Evolutionary conservation across 2,329 filamentous ascomycete genomes (phyloP).

Genomic region (Exophiala aquamarina): DNA sequence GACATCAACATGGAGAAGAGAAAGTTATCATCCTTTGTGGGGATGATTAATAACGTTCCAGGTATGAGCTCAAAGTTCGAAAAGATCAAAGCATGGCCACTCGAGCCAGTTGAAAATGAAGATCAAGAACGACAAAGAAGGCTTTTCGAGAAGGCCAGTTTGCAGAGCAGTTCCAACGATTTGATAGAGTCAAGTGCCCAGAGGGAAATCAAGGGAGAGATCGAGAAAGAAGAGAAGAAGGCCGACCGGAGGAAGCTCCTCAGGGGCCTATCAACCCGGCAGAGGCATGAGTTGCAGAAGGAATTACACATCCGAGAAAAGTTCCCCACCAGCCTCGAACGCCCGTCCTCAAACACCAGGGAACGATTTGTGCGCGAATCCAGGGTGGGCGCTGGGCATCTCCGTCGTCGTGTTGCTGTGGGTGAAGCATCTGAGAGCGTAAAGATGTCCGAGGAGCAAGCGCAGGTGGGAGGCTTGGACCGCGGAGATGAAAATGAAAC

Average conservation of each 20-base stretch:
- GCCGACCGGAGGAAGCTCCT: conserved; percentile 5
- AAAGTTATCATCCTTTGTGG: conserved; percentile 15
- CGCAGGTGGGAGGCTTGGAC: no score
- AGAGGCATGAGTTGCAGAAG: conserved; percentile 18
- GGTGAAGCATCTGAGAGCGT: neutral
- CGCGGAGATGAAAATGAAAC: no score
- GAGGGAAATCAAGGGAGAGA: conserved; percentile 6
- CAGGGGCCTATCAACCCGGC: conserved; percentile 14
- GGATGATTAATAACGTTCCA: conserved; percentile 10
- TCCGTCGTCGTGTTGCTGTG: no score
- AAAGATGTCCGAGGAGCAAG: neutral
- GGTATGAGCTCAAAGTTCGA: neutral
- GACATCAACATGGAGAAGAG: conserved; percentile 20
- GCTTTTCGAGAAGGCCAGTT: neutral
- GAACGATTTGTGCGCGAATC: neutral
- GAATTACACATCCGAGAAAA: conserved; percentile 16
- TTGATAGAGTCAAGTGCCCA: conserved; percentile 3
- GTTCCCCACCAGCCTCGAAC: conserved; percentile 9
- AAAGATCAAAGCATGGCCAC: conserved; percentile 1
- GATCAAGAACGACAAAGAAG: neutral
- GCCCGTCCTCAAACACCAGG: neutral
- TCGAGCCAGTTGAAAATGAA: neutral
- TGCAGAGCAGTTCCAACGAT: conserved; percentile 1
- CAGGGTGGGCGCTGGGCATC: neutral
- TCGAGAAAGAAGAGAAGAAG: conserved; percentile 6